These are phyloP conservation scores for Ceriops zippeliana DNA, from an alignment of 345 rosid genomes.

Conservation along the genomic window DNA sequence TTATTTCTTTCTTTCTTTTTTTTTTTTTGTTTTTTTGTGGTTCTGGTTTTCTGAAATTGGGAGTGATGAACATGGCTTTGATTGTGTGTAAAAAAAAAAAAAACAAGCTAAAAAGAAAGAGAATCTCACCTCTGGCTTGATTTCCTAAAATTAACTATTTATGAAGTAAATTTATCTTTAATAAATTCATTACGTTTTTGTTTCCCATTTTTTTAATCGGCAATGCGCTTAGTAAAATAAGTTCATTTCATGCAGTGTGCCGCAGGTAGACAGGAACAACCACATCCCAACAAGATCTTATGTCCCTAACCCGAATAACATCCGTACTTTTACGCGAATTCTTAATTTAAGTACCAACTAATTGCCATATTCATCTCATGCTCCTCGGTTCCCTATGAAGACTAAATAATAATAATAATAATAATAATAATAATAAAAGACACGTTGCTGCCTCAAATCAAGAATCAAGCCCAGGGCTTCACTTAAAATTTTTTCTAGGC, in stretches of 20 bases:
- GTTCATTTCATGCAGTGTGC: neutral
- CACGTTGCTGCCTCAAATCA: conserved; percentile 21
- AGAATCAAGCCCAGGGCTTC: conserved; percentile 1
- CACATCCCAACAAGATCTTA: conserved; percentile 15
- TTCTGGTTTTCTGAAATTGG: neutral
- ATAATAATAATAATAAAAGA: conserved; percentile 15
- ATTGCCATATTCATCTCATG: conserved; percentile 16
- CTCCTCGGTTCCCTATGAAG: neutral
- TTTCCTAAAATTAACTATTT: too few relatives aligned
- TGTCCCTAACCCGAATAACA: conserved; percentile 1
- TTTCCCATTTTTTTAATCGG: neutral
- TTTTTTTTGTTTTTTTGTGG: neutral
- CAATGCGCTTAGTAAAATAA: neutral
- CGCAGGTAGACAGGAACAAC: neutral
- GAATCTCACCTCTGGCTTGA: too few relatives aligned
- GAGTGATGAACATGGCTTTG: too few relatives aligned
- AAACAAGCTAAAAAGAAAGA: too few relatives aligned
- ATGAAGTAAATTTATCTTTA: too few relatives aligned
- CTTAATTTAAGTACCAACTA: neutral
- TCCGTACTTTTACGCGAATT: neutral
- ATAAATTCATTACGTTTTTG: too few relatives aligned
- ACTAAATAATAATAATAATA: conserved; percentile 16
- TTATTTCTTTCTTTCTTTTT: neutral
- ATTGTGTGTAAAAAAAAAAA: too few relatives aligned
- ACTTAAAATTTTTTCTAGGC: neutral